phyloP scores from a whole-genome alignment of 805 yeast genomes.

The Metschnikowia kunwiensis region DNA sequence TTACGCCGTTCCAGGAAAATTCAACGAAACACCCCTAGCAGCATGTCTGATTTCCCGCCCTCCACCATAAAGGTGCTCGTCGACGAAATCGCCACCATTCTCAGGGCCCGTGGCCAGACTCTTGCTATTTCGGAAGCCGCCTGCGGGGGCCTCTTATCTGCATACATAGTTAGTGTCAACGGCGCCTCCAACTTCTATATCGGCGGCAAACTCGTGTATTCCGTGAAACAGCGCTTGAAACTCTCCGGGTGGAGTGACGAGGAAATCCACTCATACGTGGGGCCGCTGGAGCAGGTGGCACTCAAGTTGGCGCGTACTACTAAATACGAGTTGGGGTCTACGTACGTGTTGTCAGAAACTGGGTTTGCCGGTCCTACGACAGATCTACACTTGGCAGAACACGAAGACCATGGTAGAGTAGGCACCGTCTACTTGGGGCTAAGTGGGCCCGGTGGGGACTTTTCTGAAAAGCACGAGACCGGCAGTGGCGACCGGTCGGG shows the following conservation, averaged over 20 bases:
- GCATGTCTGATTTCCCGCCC: conserved; percentile 54
- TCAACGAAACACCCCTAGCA: too few species aligned
- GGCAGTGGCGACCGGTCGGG: conserved; percentile 49
- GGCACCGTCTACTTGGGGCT: conserved; percentile 75
- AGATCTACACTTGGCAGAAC: conserved; percentile 37
- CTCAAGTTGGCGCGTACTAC: conserved; percentile 73
- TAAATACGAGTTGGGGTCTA: conserved; percentile 75
- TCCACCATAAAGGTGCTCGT: conserved; percentile 50
- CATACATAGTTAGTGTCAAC: conserved; percentile 76
- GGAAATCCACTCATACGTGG: conserved; percentile 72
- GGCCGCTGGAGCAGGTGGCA: conserved; percentile 77
- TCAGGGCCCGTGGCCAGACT: conserved; percentile 55
- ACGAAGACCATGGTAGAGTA: conserved; percentile 31
- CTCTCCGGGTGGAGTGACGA: conserved; percentile 74
- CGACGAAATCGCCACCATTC: conserved; percentile 52
- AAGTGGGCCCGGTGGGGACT: conserved; percentile 60
- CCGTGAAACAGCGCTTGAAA: conserved; percentile 68
- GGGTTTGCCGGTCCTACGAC: conserved; percentile 82
- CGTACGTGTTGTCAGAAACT: conserved; percentile 78
- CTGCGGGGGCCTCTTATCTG: conserved; percentile 82
- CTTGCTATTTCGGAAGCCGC: conserved; percentile 84
- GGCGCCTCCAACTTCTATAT: conserved; percentile 83
- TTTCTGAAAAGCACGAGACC: conserved; percentile 46
- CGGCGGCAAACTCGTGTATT: conserved; percentile 80
- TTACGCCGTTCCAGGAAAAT: too few species aligned